phyloP scores from a whole-genome alignment of 2,329 filamentous ascomycete species.

The Phoma sp. region DNA sequence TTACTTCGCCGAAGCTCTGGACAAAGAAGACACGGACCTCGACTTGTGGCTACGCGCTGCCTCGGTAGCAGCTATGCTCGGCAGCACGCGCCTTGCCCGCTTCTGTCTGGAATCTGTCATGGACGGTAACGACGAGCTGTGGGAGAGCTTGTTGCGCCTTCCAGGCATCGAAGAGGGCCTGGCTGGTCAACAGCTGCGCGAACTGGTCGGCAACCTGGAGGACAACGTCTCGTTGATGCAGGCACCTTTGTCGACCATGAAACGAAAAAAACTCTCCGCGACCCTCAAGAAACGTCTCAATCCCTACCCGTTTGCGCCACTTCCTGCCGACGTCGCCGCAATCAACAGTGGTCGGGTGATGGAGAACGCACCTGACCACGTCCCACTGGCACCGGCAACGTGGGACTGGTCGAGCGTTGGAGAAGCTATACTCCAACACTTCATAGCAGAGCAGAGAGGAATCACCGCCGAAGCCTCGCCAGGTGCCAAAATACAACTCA shows the following conservation, averaged over 20 bases:
- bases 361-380: constrained; percentile 43
- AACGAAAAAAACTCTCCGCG: constrained; percentile 58
- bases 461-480: constrained; percentile 34
- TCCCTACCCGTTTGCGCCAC: constrained; percentile 54
- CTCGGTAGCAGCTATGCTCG: constrained; percentile 62
- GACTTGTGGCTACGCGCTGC: constrained; percentile 69
- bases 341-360: constrained; percentile 20
- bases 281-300: constrained; percentile 62
- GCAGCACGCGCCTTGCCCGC: constrained; percentile 64
- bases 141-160: constrained; percentile 61
- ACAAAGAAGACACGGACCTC: constrained; percentile 69
- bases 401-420: constrained; percentile 59
- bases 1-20: constrained; percentile 67
- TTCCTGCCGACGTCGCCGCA: constrained; percentile 45
- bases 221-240: constrained; percentile 63
- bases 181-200: constrained; percentile 44
- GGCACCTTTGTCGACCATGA: constrained; percentile 57
- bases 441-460: constrained; percentile 51
- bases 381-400: constrained; percentile 43
- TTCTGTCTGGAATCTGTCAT: constrained; percentile 70
- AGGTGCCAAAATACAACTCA: constrained; percentile 51
- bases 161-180: constrained; percentile 56
- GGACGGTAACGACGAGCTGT: constrained; percentile 64
- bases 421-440: constrained; percentile 54
- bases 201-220: constrained; percentile 57